Conservation (phyloP, 129 eudicot species). For the Rutidosis leptorrhynchoides region DNA sequence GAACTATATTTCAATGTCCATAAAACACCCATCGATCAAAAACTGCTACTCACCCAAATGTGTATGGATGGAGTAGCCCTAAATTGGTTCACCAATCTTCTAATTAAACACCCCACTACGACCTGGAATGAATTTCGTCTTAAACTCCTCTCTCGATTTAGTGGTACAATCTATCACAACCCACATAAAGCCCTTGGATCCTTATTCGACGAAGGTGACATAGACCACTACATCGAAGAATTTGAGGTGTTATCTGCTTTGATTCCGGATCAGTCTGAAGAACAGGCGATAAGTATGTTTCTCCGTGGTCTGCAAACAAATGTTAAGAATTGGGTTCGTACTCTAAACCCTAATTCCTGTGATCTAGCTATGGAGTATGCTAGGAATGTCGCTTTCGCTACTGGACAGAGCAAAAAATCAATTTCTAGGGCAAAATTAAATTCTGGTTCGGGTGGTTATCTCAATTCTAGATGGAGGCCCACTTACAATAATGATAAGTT, state of each 20-base stretch:
- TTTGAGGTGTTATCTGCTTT: not conserved
- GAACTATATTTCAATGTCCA: not conserved
- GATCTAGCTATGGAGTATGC: not conserved
- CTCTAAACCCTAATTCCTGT: not conserved
- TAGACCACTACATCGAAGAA: not conserved
- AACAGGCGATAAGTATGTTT: not conserved
- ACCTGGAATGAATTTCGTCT: not conserved
- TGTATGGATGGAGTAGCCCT: not conserved
- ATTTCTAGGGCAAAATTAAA: too few relatives aligned
- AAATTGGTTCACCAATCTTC: not conserved
- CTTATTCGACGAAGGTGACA: not conserved
- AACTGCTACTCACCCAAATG: not conserved
- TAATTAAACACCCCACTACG: not conserved
- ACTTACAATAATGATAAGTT: not conserved
- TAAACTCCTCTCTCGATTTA: not conserved
- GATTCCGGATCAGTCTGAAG: not conserved
- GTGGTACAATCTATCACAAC: not conserved
- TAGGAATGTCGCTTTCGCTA: not conserved
- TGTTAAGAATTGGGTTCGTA: not conserved
- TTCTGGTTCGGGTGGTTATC: not conserved
- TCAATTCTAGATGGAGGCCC: too few relatives aligned
- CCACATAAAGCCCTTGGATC: slow-evolving; percentile 2
- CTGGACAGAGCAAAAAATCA: not conserved
- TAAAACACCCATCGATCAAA: not conserved
- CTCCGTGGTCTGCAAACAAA: not conserved